These are phyloP conservation scores for Epichloe baconii DNA, from an alignment of 2,329 filamentous ascomycete species.

Conservation along the genomic window DNA sequence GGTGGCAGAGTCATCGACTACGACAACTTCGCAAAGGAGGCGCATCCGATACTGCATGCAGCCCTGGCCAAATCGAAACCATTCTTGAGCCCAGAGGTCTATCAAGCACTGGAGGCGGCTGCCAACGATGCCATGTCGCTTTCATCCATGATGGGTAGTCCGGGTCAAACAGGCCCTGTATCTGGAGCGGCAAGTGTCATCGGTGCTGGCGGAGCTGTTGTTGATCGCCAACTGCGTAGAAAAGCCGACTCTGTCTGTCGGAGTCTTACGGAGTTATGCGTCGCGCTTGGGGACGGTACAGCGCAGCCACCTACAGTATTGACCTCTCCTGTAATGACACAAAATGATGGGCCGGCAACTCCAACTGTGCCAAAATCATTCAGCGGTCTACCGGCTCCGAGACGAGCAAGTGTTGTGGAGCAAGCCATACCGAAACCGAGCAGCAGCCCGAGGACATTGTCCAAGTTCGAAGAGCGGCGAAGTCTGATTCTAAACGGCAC, in stretches of 20 bases:
- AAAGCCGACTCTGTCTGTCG: conserved; percentile 91
- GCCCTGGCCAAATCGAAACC: conserved; percentile 68
- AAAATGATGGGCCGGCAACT: conserved; percentile 23
- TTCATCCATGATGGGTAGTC: conserved; percentile 62
- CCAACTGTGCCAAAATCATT: conserved; percentile 32
- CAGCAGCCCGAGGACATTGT: conserved; percentile 34
- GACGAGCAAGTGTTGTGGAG: conserved; percentile 30
- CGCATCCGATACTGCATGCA: conserved; percentile 67
- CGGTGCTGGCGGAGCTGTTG: conserved; percentile 37
- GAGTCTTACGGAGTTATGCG: conserved; percentile 80
- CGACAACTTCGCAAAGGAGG: conserved; percentile 35
- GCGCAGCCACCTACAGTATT: conserved; percentile 7
- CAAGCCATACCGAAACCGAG: conserved; percentile 23
- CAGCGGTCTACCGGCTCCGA: conserved; percentile 21
- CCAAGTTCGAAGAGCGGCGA: conserved; percentile 41
- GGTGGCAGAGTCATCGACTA: conserved; percentile 24
- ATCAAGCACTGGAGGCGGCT: conserved; percentile 65
- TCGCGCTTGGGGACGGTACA: conserved; percentile 54
- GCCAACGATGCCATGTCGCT: conserved; percentile 71
- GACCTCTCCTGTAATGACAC: conserved; percentile 8
- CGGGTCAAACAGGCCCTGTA: conserved; percentile 54
- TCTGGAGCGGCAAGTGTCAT: conserved; percentile 53
- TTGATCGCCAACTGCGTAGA: conserved; percentile 74
- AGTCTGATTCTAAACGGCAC: conserved; percentile 31
- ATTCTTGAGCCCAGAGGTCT: conserved; percentile 58